Base-by-base conservation (phyloP, 1,284 basidiomycete genomes). In the Omphalotus olearius region DNA sequence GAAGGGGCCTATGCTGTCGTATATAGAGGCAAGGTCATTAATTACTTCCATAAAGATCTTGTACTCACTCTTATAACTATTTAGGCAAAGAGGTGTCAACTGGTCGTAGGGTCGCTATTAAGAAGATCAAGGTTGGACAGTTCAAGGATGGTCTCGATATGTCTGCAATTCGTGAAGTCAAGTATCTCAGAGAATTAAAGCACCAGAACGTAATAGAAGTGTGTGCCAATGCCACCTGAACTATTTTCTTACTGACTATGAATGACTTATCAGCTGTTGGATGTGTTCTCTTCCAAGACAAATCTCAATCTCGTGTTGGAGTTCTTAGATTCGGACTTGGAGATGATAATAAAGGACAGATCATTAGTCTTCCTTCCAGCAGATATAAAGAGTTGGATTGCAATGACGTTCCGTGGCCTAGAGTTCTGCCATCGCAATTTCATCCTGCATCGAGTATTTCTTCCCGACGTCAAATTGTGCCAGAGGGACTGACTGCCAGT, bases 371-470 rank as follows among this genome's bases (percentile, higher is more conserved):
- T 99, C 66, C 78, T 94, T 18, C 91, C 93, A 6, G 91, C 91
- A 0, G 96, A 99, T 67, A 96, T 98, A 72, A 99, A 99, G 70
- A 88, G 90, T 61, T 99, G 97, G 97, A 94, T 97, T 83, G 91
- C 91, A 14, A 99, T 99, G 97, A 92, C 91, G 0, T 86, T 98
- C 62, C 83, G 94, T 39, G 97, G 97, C 1, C 76, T 99, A 17
- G 96, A 98, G 66, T 99, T 97, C 67, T 98, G 96, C 61, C 97
- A 99, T 67, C 75, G 94, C 45, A 93, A 95, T 65, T 96, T 88
- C 64, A 83, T 98, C 47, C 72, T 99, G 37, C 97, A 99, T 71
- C 83, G 97, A 51, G 95, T 97, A 62, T 54, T 79, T 70, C 9
- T 36, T 38, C 20, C 26, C n/a, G 42, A 46, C 17, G 41, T 47